phyloP scores from a whole-genome alignment of 2,329 filamentous ascomycete genomes.

The Colletotrichum gloeosporioides region DNA sequence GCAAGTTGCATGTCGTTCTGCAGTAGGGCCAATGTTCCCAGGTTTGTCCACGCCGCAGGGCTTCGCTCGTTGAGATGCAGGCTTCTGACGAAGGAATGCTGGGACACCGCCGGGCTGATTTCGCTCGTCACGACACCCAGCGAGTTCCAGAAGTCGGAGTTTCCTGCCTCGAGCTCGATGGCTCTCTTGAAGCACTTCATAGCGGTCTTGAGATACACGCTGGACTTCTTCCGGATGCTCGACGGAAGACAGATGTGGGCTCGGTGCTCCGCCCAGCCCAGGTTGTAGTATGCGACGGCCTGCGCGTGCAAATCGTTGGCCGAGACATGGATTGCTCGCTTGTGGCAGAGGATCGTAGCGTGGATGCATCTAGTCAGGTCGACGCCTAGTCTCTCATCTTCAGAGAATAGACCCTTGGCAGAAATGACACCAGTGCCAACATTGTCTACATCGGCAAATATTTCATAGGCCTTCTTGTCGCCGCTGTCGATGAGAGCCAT shows the following conservation, averaged over 20 bases:
- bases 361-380: slow-evolving; percentile 67
- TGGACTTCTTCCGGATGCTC: slow-evolving; percentile 59
- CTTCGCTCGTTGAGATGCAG: slow-evolving; percentile 91
- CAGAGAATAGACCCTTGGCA: slow-evolving; percentile 48
- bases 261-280: slow-evolving; percentile 91
- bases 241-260: slow-evolving; percentile 72
- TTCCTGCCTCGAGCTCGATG: slow-evolving; percentile 93
- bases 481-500: slow-evolving; percentile 61
- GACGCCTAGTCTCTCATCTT: slow-evolving; percentile 52
- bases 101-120: slow-evolving; percentile 84
- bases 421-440: slow-evolving; percentile 51
- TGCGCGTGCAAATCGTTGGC: slow-evolving; percentile 82
- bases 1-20: slow-evolving; percentile 87
- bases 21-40: slow-evolving; percentile 84
- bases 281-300: slow-evolving; percentile 95
- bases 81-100: slow-evolving; percentile 92
- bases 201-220: slow-evolving; percentile 78
- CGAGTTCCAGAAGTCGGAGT: slow-evolving; percentile 96
- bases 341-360: slow-evolving; percentile 83
- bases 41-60: slow-evolving; percentile 86
- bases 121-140: slow-evolving; percentile 89
- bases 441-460: slow-evolving; percentile 74
- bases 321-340: slow-evolving; percentile 79
- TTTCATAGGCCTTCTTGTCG: slow-evolving; percentile 60
- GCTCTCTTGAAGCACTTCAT: slow-evolving; percentile 93